Evolutionary conservation across 2,329 filamentous ascomycete genomes (phyloP).

Genomic region (Cladophialophora immunda): DNA sequence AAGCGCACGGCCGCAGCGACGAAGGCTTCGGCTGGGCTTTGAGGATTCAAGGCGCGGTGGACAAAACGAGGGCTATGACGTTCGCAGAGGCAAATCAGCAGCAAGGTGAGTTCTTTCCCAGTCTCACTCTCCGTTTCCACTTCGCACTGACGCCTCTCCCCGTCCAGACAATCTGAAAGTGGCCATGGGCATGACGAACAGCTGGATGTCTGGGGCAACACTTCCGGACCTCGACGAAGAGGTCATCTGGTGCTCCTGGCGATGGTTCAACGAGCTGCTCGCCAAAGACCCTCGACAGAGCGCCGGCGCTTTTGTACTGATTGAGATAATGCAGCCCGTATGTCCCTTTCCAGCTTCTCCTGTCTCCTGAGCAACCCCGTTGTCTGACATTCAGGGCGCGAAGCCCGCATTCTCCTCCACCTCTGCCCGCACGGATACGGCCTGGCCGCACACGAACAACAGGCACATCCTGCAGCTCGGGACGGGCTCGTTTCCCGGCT

Average conservation of each 20-base stretch:
- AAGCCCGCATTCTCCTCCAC: constrained; percentile 17
- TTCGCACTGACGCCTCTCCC: background rate
- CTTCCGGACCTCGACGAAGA: constrained; percentile 7
- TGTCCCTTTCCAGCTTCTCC: background rate
- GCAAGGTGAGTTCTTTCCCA: background rate
- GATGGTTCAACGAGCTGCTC: constrained; percentile 11
- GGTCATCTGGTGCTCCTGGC: constrained; percentile 8
- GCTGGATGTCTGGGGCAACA: constrained; percentile 10
- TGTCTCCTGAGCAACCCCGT: background rate
- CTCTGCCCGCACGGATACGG: background rate
- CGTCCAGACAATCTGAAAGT: constrained; percentile 7
- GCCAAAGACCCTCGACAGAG: constrained; percentile 13
- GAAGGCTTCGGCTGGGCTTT: constrained; percentile 19
- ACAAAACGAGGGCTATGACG: constrained; percentile 12
- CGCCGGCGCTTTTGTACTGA: constrained; percentile 9
- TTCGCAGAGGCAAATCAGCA: constrained; percentile 10
- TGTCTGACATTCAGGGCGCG: too few species aligned
- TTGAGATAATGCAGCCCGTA: constrained; percentile 16
- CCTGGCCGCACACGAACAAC: constrained; percentile 11
- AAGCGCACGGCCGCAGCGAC: constrained; percentile 16
- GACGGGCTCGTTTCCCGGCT: constrained; percentile 7
- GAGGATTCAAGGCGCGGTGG: background rate
- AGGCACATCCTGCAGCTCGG: constrained; percentile 18
- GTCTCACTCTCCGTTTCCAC: background rate
- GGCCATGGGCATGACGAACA: constrained; percentile 21